Conservation (phyloP, 2,329 filamentous ascomycete genomes). For the Xylaria sp. region DNA sequence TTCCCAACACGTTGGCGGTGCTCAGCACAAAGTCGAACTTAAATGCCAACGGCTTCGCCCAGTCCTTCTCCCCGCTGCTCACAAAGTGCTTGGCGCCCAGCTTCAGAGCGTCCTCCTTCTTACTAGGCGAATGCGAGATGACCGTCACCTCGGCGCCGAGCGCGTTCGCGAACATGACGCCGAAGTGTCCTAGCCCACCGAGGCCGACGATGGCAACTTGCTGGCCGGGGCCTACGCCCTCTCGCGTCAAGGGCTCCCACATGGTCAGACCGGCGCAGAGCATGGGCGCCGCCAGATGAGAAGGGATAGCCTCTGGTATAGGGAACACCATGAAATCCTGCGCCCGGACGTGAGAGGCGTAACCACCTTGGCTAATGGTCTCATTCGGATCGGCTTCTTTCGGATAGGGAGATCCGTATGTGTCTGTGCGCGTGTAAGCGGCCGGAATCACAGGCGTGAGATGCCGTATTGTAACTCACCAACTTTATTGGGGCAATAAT, state of each 20-base stretch:
- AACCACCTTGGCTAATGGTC: conserved; percentile 74
- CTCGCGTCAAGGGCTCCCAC: conserved; percentile 74
- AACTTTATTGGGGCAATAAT: conserved; percentile 61
- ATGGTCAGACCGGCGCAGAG: conserved; percentile 82
- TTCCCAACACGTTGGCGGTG: conserved; percentile 61
- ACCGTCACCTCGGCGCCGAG: conserved; percentile 74
- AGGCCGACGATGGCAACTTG: conserved; percentile 77
- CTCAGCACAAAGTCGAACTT: conserved; percentile 65
- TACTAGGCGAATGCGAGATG: conserved; percentile 69
- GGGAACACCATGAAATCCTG: conserved; percentile 70
- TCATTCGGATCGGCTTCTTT: conserved; percentile 68
- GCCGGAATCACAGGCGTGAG: not conserved
- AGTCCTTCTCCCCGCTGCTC: conserved; percentile 61
- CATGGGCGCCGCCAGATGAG: conserved; percentile 71
- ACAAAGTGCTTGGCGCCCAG: conserved; percentile 71
- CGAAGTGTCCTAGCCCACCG: conserved; percentile 80
- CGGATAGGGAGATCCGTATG: conserved; percentile 68
- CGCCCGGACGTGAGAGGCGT: conserved; percentile 60
- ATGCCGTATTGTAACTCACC: conserved; percentile 43
- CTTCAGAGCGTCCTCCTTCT: conserved; percentile 68
- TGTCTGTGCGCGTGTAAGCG: conserved; percentile 52
- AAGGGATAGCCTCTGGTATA: conserved; percentile 64
- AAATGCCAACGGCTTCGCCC: conserved; percentile 66
- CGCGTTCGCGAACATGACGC: conserved; percentile 75
- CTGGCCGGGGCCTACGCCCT: conserved; percentile 76